Percentiles rank a stretch among this genome's conserved stretches.
These are phyloP conservation scores for Cajanus cajan DNA, from an alignment of 306 rosid genomes.

Conservation along the genomic window DNA sequence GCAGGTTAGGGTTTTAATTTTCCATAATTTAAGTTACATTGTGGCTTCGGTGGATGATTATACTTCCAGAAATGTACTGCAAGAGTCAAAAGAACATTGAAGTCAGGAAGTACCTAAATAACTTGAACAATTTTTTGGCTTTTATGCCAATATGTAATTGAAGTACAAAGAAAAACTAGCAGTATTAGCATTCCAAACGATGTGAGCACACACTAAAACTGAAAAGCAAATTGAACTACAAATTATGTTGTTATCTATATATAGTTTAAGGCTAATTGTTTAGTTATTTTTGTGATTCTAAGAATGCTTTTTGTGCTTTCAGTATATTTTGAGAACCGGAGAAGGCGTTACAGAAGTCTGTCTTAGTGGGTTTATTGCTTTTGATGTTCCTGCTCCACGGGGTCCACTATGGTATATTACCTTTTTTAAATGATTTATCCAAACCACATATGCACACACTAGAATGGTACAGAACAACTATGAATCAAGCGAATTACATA, in stretches of 20 bases:
- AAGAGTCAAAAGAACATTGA: background rate
- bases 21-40: background rate
- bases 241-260: constrained; percentile 1
- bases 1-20: constrained; percentile 52
- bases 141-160: background rate
- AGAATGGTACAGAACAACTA: constrained; percentile 18
- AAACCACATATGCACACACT: background rate
- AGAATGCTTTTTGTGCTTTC: constrained; percentile 30
- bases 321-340: constrained; percentile 74
- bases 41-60: background rate
- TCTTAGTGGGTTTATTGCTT: constrained; percentile 75
- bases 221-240: constrained; percentile 12
- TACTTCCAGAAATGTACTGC: background rate
- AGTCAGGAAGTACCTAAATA: background rate
- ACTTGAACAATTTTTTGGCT: background rate
- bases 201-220: background rate
- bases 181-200: background rate
- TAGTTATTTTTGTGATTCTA: background rate
- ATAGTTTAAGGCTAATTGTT: background rate
- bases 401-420: constrained; percentile 78
- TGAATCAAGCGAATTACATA: background rate
- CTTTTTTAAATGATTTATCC: background rate
- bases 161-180: background rate
- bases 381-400: constrained; percentile 67
- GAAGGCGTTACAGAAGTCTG: constrained; percentile 58